Evolutionary conservation across 148 eudicot species (phyloP), one percentile per base, ranked within the genome.

Genomic region (Nepenthes mirabilis): DNA sequence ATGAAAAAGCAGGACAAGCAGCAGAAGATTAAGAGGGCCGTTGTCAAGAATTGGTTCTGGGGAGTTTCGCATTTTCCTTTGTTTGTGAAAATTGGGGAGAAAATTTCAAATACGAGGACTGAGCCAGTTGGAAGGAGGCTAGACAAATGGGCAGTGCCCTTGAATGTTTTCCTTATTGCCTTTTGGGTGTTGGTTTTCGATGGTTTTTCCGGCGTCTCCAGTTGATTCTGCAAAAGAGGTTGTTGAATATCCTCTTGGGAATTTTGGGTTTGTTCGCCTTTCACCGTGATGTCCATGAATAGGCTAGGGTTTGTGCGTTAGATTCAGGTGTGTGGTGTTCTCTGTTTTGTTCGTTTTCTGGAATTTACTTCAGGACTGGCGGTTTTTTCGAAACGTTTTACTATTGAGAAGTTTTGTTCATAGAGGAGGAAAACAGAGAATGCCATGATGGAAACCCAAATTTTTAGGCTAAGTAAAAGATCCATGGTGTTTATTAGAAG

Each of bases 101-200:
- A 69, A 62, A 82, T 67, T 51, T 88, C 91, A 60, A 88, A 88
- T 11, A 83, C 64, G 1, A 88, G 72, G 59, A 88, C 86, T 2
- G 91, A 70, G 40, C 96, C 91, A 0, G 95, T 74, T 0, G 97
- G 95, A n/a, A 90, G 82, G 56, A 83, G 95, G 53, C 80, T 82
- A 6, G 90, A 50, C 10, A 86, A 63, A 45, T 68, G 79, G 1
- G 80, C 69, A 6, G 94, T 75, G 33, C 76, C 68, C 47, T 55
- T 55, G 35, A 55, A 55, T 33, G 85, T 75, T 58, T 83, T 83
- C n/a, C 90, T 51, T 1, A 87, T 60, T 10, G 73, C 85, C 37
- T 72, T 87, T 51, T 77, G 90, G 6, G 77, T 59, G 1, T 65
- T 67, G 13, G 84, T 77, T 70, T 83, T 87, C 9, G 61, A 23